Evolutionary conservation across 2,329 filamentous ascomycete species (phyloP), one percentile per base, ranked within the genome.

Genomic region (Fusarium globosum): DNA sequence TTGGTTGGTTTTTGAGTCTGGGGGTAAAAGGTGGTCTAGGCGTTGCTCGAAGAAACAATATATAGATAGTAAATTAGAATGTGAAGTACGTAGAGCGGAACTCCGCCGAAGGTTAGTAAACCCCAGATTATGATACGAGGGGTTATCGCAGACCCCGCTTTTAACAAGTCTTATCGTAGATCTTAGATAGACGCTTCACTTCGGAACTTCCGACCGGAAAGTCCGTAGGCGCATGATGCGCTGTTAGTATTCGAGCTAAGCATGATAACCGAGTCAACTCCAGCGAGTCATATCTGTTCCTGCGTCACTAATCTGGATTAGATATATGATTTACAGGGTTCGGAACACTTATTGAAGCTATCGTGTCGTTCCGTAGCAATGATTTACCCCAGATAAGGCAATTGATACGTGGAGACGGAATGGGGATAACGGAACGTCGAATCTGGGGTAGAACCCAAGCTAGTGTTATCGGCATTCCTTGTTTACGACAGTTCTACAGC

Each of bases 171-270:
- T 58, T 56, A 56, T 56, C 53, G 28, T 38, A 43, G 38, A 56
- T 56, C 38, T 56, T 2, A 62, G 51, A 56, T 62, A 41, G 28
- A 53, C 14, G 14, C 23, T 39, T 11, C 35, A 53, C n/a, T 35
- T 33, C 46, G 69, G 69, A 72, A 72, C 4, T 72, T 72, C 69
- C 69, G 64, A 4, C 28, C 52, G 69, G 69, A 72, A 69, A 20
- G n/a, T 56, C 69, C 69, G 69, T 39, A 39, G 35, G 15, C 38
- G 26, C 30, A 21, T 3, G 6, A 10, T 36, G 7, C n/a, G 9
- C 11, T 23, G 14, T 36, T 39, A 20, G 41, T n/a, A 7, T 14
- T 0, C 7, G 7, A 20, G 30, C 16, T 30, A 30, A 7, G n/a
- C 5, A 28, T 38, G 41, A 42, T 48, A 55, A 18, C 13, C 41